These are phyloP conservation scores for Mallotus repandus DNA, from an alignment of 441 rosid species.

Conservation along the genomic window DNA sequence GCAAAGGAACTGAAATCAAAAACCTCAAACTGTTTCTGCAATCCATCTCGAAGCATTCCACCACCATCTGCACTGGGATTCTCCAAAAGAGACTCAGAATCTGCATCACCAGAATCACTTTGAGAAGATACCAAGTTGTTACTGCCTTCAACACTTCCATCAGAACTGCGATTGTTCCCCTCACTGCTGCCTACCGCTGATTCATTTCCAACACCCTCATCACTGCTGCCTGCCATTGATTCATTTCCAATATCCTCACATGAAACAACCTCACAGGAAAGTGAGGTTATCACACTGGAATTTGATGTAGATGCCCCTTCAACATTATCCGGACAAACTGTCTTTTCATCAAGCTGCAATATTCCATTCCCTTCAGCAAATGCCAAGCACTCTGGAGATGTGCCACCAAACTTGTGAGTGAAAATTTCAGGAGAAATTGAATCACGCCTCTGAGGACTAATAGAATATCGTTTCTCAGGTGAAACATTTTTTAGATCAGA, in stretches of 20 bases:
- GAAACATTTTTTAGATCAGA: constrained; percentile 24
- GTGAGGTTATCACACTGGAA: constrained; percentile 31
- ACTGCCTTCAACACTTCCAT: constrained; percentile 43
- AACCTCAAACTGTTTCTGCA: constrained; percentile 50
- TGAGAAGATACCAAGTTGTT: constrained; percentile 34
- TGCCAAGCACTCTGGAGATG: constrained; percentile 15
- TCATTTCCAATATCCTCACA: constrained; percentile 39
- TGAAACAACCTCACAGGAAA: constrained; percentile 35
- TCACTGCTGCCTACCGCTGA: constrained; percentile 42
- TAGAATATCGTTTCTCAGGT: constrained; percentile 31
- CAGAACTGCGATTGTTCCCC: constrained; percentile 39
- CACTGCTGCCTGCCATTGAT: constrained; percentile 41
- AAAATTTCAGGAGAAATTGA: constrained; percentile 38
- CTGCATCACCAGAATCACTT: constrained; percentile 49
- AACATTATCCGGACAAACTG: constrained; percentile 8
- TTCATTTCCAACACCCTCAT: constrained; percentile 13
- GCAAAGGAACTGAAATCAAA: constrained; percentile 33
- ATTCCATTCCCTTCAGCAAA: constrained; percentile 14
- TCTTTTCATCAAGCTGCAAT: constrained; percentile 18
- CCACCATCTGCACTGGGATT: constrained; percentile 24
- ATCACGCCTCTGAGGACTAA: constrained; percentile 32
- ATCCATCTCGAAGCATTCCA: constrained; percentile 26
- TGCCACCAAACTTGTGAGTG: constrained; percentile 18
- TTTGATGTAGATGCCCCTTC: constrained; percentile 31
- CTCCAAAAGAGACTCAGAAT: constrained; percentile 32